Percentiles rank a stretch among this genome's conserved stretches.
These are phyloP conservation scores for Globisporangium acanthophoron DNA, from an alignment of 352 stramenopile genomes.

Conservation along the genomic window DNA sequence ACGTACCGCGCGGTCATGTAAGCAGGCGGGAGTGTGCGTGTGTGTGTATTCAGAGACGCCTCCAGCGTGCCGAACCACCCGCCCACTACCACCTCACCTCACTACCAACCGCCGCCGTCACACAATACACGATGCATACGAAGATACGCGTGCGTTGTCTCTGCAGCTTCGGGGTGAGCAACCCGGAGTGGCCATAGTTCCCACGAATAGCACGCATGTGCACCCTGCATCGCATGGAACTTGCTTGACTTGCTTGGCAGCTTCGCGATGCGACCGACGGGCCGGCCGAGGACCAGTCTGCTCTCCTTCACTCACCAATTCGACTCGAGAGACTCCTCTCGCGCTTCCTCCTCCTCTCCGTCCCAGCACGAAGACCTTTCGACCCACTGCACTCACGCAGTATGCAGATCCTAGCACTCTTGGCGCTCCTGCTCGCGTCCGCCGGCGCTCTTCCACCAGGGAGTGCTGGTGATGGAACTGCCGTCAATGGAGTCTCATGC, in stretches of 20 bases:
- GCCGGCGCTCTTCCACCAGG: neutral
- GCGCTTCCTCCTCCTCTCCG: neutral
- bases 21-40: neutral
- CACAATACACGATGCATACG: too few relatives aligned
- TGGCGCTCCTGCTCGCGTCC: constrained; percentile 1
- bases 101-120: too few relatives aligned
- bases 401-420: constrained; percentile 5
- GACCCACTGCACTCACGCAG: neutral
- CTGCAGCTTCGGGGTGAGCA: too few relatives aligned
- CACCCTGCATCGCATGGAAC: neutral
- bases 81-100: too few relatives aligned
- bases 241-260: neutral
- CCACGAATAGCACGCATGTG: too few relatives aligned
- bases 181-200: too few relatives aligned
- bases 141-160: too few relatives aligned
- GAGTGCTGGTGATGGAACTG: neutral
- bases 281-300: neutral
- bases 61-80: neutral
- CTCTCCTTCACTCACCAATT: neutral
- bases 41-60: neutral
- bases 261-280: neutral
- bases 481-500: neutral
- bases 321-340: neutral
- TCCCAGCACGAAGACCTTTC: neutral
- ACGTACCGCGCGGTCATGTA: constrained; percentile 99